phyloP scores from a whole-genome alignment of 306 rosid species.

The Glycyrrhiza uralensis region DNA sequence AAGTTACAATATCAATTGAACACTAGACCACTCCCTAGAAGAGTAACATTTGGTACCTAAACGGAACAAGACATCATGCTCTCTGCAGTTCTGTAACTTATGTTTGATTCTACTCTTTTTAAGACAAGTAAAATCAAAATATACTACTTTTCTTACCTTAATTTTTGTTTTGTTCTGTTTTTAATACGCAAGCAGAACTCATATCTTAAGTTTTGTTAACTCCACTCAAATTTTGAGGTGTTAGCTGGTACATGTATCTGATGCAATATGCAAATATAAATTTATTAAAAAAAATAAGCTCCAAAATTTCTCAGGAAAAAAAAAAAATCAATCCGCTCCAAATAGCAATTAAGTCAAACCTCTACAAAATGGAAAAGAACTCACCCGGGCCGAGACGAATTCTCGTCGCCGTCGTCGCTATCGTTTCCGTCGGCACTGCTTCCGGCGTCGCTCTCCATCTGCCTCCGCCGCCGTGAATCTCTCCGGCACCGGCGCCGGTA shows the following conservation, averaged over 20 bases:
- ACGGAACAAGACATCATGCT: not conserved
- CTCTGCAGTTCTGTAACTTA: too few relatives aligned
- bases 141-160: not conserved
- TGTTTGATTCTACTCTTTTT: not conserved
- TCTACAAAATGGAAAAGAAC: not conserved
- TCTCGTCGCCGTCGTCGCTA: slow-evolving; percentile 49
- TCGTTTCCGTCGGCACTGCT: slow-evolving; percentile 27
- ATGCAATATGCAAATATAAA: too few relatives aligned
- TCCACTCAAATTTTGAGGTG: not conserved
- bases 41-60: not conserved
- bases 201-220: not conserved
- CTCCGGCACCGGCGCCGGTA: slow-evolving; percentile 57
- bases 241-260: not conserved
- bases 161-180: too few relatives aligned
- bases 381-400: slow-evolving; percentile 48
- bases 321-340: not conserved
- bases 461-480: slow-evolving; percentile 7
- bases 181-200: too few relatives aligned
- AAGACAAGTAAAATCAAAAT: not conserved
- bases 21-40: not conserved
- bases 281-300: too few relatives aligned
- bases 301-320: too few relatives aligned
- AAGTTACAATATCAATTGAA: not conserved
- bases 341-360: not conserved
- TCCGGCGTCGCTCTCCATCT: slow-evolving; percentile 35